Base-by-base conservation (phyloP, 2,329 filamentous ascomycete genomes). In the Paecilomyces dactylethromorphus region DNA sequence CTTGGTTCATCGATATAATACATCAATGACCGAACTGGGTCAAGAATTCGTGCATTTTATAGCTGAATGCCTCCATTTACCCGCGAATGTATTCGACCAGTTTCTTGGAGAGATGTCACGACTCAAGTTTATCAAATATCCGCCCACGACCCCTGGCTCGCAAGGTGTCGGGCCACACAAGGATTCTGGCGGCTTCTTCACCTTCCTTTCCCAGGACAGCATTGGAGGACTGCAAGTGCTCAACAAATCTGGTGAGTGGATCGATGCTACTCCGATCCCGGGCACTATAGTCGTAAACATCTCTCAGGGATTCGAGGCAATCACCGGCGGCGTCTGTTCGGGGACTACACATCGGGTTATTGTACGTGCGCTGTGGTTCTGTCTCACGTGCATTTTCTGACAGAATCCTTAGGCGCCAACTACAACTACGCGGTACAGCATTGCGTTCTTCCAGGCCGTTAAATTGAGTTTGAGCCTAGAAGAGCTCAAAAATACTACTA, bases 101-200 rank as follows among this genome's bases (percentile, higher is more conserved):
- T 84, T 84, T 71, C 66, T 66, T 55, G 72, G 72, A 2, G 66
- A 65, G 3, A 84, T 84, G 73, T 81, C 83, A 65, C 66, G 73
- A 61, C 72, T 84, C 49, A 84, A 85, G 58, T 81, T 84, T 57
- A 76, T 84, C 58, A 84, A 83, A 65, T 84, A 84, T n/a, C n/a
- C n/a, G n/a, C 58, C 82, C 82, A 0, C 79, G 63, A 3, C 65
- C 13, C 63, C 64, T 1, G 69, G 65, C 29, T 78, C 77, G 0
- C 82, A 85, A 65, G 82, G 82, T 6, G 82, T 84, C 1, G 82
- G 82, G 0, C 81, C 82, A 2, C 82, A 84, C 67, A 84, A 84
- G 63, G 82, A 84, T 66, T 81, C 78, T 10, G 79, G 76, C 72
- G 54, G 82, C 74, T 18, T 82, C 18, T 64, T 65, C 56, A 65